Conservation (phyloP, 768 basidiomycete species). For the Scleroderma citrinum region DNA sequence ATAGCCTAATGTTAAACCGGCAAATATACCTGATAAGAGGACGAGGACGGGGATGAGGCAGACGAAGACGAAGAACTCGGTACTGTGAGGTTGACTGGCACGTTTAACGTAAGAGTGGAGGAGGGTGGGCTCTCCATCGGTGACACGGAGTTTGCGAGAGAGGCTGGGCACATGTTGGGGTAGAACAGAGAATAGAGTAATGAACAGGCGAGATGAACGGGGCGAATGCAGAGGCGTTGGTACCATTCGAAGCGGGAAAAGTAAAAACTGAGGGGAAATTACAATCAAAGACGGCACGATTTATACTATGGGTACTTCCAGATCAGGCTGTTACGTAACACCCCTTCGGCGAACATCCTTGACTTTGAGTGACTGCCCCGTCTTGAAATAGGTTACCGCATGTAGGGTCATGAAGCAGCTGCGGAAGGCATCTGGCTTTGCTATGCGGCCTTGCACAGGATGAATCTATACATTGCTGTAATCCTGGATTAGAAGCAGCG, state of each 20-base stretch:
- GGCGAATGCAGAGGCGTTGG: constrained; percentile 27
- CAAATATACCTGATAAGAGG: constrained; percentile 78
- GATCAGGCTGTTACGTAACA: constrained; percentile 4
- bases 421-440: no score
- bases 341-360: no score
- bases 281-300: background rate
- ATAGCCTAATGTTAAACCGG: constrained; percentile 87
- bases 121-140: constrained; percentile 8
- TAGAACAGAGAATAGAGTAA: constrained; percentile 37
- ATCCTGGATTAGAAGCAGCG: no score
- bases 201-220: constrained; percentile 40
- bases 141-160: constrained; percentile 19
- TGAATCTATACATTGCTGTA: no score
- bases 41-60: constrained; percentile 81
- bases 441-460: no score
- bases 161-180: constrained; percentile 41
- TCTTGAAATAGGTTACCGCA: no score
- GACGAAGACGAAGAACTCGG: constrained; percentile 35
- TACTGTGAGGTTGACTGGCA: constrained; percentile 13
- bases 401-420: no score
- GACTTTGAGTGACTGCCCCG: no score
- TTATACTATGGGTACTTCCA: background rate
- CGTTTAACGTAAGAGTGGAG: constrained; percentile 29
- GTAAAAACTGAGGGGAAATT: background rate
- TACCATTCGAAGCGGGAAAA: constrained; percentile 31